A percentile compares a stretch with the other conserved stretches of the same genome.
phyloP scores from a whole-genome alignment of 1,139 yeast genomes.

The Suhomyces maxii region DNA sequence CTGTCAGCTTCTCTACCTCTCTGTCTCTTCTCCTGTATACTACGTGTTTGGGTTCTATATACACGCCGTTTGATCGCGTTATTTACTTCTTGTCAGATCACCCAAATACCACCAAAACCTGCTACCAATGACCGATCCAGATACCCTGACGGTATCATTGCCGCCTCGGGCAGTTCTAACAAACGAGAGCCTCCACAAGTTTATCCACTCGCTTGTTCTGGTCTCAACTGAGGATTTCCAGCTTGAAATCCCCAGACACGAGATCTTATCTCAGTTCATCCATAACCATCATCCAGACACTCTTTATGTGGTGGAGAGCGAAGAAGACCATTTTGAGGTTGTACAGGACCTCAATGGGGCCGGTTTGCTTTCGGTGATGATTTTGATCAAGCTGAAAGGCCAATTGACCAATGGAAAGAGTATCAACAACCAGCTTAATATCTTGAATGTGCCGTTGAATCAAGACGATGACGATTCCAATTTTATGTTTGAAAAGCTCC shows the following conservation, averaged over 20 bases:
- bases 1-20: too few species aligned
- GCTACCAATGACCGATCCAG: constrained; percentile 56
- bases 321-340: constrained; percentile 18
- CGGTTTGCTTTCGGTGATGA: constrained; percentile 22
- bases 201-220: constrained; percentile 13
- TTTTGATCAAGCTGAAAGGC: constrained; percentile 48
- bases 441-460: constrained; percentile 33
- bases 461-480: constrained; percentile 21
- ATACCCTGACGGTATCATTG: constrained; percentile 23
- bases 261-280: constrained; percentile 15
- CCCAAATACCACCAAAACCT: neutral
- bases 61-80: neutral
- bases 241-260: constrained; percentile 4
- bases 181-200: constrained; percentile 10
- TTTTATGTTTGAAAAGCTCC: constrained; percentile 54
- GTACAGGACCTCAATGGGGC: constrained; percentile 14
- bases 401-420: constrained; percentile 22
- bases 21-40: neutral
- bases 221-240: constrained; percentile 9
- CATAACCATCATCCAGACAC: constrained; percentile 21
- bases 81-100: neutral
- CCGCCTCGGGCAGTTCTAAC: constrained; percentile 70
- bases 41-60: neutral
- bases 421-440: constrained; percentile 45
- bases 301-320: constrained; percentile 20